Conservation (phyloP, 2,329 filamentous ascomycete species). For the Escovopsis sp. region DNA sequence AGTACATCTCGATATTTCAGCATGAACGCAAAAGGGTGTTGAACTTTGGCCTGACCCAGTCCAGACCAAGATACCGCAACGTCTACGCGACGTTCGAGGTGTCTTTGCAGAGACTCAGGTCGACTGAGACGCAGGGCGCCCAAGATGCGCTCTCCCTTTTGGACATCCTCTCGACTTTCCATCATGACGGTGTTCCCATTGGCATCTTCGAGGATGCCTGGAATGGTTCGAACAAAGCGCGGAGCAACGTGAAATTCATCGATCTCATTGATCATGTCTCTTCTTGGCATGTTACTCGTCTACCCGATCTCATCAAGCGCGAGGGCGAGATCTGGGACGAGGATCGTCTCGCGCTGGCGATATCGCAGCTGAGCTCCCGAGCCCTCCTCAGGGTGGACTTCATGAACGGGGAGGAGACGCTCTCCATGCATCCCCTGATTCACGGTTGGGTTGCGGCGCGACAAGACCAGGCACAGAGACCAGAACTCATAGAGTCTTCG, state of each 20-base stretch:
- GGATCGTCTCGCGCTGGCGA: neutral
- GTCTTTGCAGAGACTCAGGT: neutral
- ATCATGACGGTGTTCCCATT: conserved; percentile 3
- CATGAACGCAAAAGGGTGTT: neutral
- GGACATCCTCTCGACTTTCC: conserved; percentile 1
- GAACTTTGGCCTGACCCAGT: neutral
- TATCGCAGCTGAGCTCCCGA: neutral
- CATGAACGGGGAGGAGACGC: neutral
- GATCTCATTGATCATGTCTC: conserved; percentile 1
- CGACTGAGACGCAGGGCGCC: neutral
- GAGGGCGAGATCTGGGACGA: neutral
- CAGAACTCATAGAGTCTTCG: neutral
- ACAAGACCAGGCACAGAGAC: neutral
- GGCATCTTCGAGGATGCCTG: conserved; percentile 1
- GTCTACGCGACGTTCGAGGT: conserved; percentile 4
- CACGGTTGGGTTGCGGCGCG: conserved; percentile 2
- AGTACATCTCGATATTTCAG: neutral
- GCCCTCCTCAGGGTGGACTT: too few relatives aligned
- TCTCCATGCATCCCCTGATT: conserved; percentile 2
- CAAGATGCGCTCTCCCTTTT: conserved; percentile 1
- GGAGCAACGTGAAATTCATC: neutral
- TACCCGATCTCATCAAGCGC: neutral
- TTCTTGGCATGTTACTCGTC: conserved; percentile 1
- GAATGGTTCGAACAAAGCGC: neutral
- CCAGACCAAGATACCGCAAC: conserved; percentile 1